Conservation (phyloP, 78 protist genomes). For the Chrysochromulina tobinii region DNA sequence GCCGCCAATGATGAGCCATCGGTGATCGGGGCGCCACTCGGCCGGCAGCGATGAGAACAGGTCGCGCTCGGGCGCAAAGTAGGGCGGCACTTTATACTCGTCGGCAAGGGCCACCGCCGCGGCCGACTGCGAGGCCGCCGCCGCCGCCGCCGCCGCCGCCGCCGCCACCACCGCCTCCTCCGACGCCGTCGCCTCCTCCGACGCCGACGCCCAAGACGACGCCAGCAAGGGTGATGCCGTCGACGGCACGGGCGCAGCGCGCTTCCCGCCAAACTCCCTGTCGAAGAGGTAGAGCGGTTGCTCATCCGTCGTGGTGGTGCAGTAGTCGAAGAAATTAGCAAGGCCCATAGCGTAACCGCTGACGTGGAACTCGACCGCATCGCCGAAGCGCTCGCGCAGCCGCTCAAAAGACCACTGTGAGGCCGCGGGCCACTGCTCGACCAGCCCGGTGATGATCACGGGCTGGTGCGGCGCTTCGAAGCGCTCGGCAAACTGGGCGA, state of each 20-base stretch:
- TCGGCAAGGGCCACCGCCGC: conserved; percentile 38
- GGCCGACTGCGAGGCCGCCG: not conserved
- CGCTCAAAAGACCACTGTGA: not conserved
- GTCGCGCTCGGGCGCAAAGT: conserved; percentile 51
- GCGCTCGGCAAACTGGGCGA: not conserved
- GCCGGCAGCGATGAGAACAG: conserved; percentile 30
- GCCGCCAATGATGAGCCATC: conserved; percentile 73
- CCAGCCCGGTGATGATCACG: not conserved
- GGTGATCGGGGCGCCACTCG: conserved; percentile 56
- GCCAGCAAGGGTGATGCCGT: too few species aligned
- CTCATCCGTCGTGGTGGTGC: conserved; percentile 50
- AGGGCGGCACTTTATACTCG: conserved; percentile 44
- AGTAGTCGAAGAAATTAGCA: conserved; percentile 45
- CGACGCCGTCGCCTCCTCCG: too few species aligned
- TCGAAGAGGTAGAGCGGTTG: conserved; percentile 79
- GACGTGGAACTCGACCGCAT: not conserved
- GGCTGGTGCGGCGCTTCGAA: not conserved
- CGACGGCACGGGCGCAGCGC: too few species aligned
- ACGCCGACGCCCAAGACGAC: too few species aligned
- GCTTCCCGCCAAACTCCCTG: conserved; percentile 39
- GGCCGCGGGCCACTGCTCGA: not conserved
- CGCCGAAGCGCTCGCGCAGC: not conserved
- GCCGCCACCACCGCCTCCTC: too few species aligned
- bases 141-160: too few species aligned
- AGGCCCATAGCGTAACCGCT: not conserved